Percentiles rank a stretch among this genome's conserved stretches.
Conservation (phyloP, 495 filamentous ascomycete species). For the Pseudevernia furfuracea region DNA sequence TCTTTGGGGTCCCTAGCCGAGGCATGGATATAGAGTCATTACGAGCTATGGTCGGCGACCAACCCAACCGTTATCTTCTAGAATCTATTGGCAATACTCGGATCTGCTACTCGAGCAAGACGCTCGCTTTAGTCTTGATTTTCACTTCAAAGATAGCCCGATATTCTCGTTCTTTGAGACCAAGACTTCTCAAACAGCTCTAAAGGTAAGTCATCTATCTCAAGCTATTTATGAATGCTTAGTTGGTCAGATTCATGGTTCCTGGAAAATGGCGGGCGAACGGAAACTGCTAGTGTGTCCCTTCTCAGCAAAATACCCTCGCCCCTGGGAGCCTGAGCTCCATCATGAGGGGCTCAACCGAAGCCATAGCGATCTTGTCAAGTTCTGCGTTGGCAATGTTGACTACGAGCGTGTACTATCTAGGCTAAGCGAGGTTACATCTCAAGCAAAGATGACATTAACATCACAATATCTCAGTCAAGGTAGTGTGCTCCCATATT, state of each 20-base stretch:
- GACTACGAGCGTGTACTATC: neutral
- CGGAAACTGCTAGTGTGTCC: neutral
- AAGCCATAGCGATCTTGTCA: slow-evolving; percentile 5
- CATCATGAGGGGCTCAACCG: neutral
- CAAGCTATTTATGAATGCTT: neutral
- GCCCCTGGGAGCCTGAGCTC: neutral
- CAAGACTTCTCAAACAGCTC: neutral
- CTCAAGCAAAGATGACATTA: neutral
- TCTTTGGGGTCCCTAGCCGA: slow-evolving; percentile 4
- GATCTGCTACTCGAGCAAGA: neutral
- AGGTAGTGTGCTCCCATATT: too few relatives aligned
- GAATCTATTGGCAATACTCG: neutral
- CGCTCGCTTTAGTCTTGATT: neutral
- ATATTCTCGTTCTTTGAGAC: neutral
- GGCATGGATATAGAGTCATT: slow-evolving; percentile 4
- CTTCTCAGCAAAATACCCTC: neutral
- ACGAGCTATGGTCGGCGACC: neutral
- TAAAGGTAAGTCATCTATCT: neutral
- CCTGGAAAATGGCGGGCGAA: neutral
- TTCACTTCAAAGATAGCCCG: neutral
- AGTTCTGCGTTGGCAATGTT: neutral
- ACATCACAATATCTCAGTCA: neutral
- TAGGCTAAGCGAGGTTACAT: neutral
- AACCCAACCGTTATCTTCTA: neutral
- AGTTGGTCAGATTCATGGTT: neutral